Evolutionary conservation across 768 basidiomycete species (phyloP).

Genomic region (Saitozyma sp.): DNA sequence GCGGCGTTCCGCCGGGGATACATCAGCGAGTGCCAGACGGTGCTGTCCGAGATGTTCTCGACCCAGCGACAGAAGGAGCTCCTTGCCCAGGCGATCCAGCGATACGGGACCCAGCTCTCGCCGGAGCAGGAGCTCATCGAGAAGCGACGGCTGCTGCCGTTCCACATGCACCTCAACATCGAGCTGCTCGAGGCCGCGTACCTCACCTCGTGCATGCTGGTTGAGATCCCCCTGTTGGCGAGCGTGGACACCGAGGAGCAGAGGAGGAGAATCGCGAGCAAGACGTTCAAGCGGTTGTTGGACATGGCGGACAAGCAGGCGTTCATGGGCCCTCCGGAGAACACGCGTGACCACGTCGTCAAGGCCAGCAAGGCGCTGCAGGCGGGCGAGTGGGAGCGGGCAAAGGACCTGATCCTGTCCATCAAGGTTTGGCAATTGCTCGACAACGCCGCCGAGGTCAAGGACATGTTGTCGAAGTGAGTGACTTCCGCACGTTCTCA

Average conservation of each 20-base stretch:
- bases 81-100: conserved; percentile 91
- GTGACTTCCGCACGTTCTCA: conserved; percentile 16
- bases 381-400: conserved; percentile 95
- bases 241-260: conserved; percentile 92
- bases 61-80: conserved; percentile 97
- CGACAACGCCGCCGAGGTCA: conserved; percentile 81
- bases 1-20: conserved; percentile 94
- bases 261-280: conserved; percentile 90
- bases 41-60: conserved; percentile 90
- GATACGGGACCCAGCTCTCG: conserved; percentile 69
- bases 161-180: conserved; percentile 99
- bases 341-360: conserved; percentile 98
- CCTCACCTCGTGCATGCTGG: conserved; percentile 96
- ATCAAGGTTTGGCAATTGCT: conserved; percentile 99
- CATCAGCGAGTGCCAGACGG: conserved; percentile 90
- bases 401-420: conserved; percentile 84
- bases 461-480: conserved; percentile 92
- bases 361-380: conserved; percentile 96
- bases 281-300: conserved; percentile 89
- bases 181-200: conserved; percentile 96
- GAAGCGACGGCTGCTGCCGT: conserved; percentile 90
- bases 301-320: conserved; percentile 97
- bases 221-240: conserved; percentile 92
- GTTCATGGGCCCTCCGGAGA: conserved; percentile 98
- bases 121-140: conserved; percentile 98